Evolutionary conservation across 73 alveolate species (phyloP).

Genomic region (Effrenium voratum): DNA sequence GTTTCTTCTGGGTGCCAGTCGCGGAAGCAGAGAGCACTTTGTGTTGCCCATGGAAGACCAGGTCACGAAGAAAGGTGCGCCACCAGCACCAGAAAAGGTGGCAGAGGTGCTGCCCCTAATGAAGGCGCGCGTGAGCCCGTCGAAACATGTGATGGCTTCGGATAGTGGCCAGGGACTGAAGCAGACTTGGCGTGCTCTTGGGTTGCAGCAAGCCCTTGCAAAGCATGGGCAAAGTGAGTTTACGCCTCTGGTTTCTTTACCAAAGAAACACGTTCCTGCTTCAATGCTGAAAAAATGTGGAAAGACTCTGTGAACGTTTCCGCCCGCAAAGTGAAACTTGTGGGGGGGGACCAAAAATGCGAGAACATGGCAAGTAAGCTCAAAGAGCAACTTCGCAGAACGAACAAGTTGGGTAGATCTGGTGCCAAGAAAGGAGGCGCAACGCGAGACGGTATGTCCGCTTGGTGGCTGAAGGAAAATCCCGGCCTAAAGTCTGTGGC

Average conservation of each 20-base stretch:
- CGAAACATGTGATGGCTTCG: background rate
- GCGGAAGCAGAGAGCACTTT: background rate
- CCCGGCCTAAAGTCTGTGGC: too few relatives aligned
- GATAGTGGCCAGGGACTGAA: background rate
- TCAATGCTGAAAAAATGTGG: background rate
- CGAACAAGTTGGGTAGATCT: background rate
- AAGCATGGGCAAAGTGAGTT: background rate
- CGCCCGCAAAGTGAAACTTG: background rate
- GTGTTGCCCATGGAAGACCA: background rate
- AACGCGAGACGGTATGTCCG: too few relatives aligned
- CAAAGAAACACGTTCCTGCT: too few relatives aligned
- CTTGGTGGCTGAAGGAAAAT: too few relatives aligned
- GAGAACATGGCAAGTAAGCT: background rate
- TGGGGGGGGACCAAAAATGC: background rate
- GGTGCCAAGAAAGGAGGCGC: too few relatives aligned
- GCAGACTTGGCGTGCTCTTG: background rate
- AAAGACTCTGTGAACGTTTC: background rate
- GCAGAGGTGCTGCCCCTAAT: background rate
- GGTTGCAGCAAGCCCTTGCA: background rate
- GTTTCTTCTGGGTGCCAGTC: background rate
- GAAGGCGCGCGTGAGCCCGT: background rate
- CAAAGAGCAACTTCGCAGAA: background rate
- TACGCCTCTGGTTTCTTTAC: background rate
- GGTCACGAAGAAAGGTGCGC: background rate
- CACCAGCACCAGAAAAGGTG: background rate